Percentiles rank a stretch among this genome's conserved stretches.
These are phyloP conservation scores for Misopates orontium DNA, from an alignment of 257 asterid species.

Conservation along the genomic window DNA sequence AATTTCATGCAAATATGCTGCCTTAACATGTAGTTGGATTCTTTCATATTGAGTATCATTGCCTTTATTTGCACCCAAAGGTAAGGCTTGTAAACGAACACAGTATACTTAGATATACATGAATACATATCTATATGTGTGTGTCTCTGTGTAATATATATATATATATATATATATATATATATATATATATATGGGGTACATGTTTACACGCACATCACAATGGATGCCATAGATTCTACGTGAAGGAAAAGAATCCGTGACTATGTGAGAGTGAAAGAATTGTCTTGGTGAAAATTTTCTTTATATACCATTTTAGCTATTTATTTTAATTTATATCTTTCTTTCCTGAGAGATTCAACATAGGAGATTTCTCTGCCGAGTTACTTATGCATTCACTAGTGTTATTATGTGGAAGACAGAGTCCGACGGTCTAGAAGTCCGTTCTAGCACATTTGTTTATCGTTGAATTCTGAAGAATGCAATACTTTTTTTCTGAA, in stretches of 20 bases:
- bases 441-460: slow-evolving; percentile 6
- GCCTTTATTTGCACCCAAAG: background rate
- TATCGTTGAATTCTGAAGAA: slow-evolving; percentile 2
- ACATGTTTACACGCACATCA: no score
- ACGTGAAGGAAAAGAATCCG: no score
- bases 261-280: background rate
- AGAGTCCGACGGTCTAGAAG: slow-evolving; percentile 4
- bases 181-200: no score
- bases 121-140: no score
- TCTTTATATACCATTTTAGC: background rate
- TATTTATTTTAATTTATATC: background rate
- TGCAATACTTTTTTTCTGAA: background rate
- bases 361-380: slow-evolving; percentile 1
- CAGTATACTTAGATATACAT: background rate
- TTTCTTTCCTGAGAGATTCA: background rate
- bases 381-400: background rate
- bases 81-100: background rate
- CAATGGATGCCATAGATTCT: no score
- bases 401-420: slow-evolving; percentile 10
- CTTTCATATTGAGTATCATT: background rate
- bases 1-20: background rate
- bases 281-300: background rate
- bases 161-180: no score
- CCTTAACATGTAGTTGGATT: background rate
- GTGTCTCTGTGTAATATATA: no score